Evolutionary conservation across 2,329 filamentous ascomycete genomes (phyloP), one percentile per base, ranked within the genome.

Genomic region (Aspergillus uvarum): DNA sequence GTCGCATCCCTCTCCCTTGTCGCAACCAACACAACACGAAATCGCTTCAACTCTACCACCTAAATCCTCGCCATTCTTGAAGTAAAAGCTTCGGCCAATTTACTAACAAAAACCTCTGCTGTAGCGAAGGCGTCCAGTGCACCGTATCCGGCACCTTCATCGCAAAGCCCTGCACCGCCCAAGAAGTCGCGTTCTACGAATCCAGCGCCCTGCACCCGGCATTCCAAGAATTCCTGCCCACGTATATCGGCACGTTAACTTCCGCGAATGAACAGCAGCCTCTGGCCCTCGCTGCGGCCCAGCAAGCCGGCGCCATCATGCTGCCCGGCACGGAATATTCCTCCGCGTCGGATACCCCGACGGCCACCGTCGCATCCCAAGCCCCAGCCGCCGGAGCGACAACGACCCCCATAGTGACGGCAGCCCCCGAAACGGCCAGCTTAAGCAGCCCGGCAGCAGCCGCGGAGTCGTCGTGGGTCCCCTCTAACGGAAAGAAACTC

Each of bases 161-260:
- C 74, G 91, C 97, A 73, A 99, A 99, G 78, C 95, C 95, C 19
- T 98, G 94, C 76, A 96, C 91, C 0, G 79, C 87, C 63, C 83
- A 87, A 64, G 95, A 99, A 79, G 87, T 98, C 68, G 83, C 87
- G 49, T 99, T 99, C 76, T 99, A 99, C 81, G 86, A 96, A 74
- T 85, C 87, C 44, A 88, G 87, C 29, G 77, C 84, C 35, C 77
- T 83, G 22, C 89, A 96, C 72, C 85, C 87, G 31, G 86, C 88
- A 2, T 91, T 98, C 69, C 85, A 87, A 54, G 85, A 88, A 24
- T 85, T 94, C 68, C 94, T 98, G 82, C 94, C 95, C 50, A 83
- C 86, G 5, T 98, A 88, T 77, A 86, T 96, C 77, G 95, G 95
- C 61, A 90, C 87, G 2, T 81, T 99, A 52, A 79, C 81, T 29